Base-by-base conservation (phyloP, 192 early-diverging fungal genomes). In the Coemansia sp. region DNA sequence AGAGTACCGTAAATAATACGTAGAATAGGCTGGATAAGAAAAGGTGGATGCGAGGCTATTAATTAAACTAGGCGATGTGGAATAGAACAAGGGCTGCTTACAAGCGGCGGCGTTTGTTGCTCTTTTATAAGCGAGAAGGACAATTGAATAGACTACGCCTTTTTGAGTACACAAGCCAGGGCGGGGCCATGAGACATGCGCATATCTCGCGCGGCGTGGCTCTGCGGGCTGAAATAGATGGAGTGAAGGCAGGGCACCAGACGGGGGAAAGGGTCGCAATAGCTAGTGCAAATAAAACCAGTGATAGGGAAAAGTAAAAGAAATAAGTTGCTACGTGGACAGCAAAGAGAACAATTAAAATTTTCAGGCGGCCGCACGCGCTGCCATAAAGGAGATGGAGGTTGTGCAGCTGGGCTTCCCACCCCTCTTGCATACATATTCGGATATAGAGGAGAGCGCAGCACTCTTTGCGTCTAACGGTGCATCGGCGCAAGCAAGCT, bases 401-500 rank as follows among this genome's bases (percentile, higher is more conserved):
- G 55, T 14, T 4, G 14, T 58, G 32, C 55, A 35, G 30, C 52
- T 55, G 52, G 14, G 52, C 52, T 13, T 16, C 47, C 30, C 28
- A 33, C 55, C 55, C 55, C 55, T 35, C 16, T 58, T 58, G 55
- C 30, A 30, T 13, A 55, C 26, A 55, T 58, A 58, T 58, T 16
- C 55, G 55, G 30, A 58, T 58, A 33, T 16, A 32, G 16, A 35
- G 23, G 5, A 33, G 28, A 35, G 55, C 55, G 55, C 33, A 16
- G 55, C 30, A 8, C 55, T 17, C 23, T 32, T 32, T 33, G 30
- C 30, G 16, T 13, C 28, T 58, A 7, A 16, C 28, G n/a, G 47
- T 49, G 47, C 47, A 49, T 49, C 47, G 8, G 19, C 47, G 47
- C 47, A 49, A 21, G n/a, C 47, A 21, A 49, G 47, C 47, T 49